Conservation (phyloP, 2,329 filamentous ascomycete species). For the Drechmeria coniospora region DNA sequence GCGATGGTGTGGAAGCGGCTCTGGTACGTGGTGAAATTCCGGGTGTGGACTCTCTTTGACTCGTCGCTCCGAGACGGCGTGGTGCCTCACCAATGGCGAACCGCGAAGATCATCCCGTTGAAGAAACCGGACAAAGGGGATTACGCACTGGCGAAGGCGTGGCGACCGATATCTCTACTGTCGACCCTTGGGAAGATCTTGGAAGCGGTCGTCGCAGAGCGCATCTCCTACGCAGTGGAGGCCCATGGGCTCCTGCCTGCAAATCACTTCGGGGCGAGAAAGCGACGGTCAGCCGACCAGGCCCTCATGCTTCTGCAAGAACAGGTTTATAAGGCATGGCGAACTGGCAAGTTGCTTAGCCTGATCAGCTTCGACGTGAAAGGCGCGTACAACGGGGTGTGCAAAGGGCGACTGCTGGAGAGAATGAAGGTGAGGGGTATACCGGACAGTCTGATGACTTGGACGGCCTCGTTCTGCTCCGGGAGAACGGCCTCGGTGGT, state of each 20-base stretch:
- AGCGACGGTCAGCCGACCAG: constrained; percentile 5
- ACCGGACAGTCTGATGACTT: constrained; percentile 5
- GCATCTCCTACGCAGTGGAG: constrained; percentile 3
- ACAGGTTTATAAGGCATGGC: constrained; percentile 1
- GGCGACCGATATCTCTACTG: constrained; percentile 12
- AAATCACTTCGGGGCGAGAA: constrained; percentile 5
- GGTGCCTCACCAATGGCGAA: constrained; percentile 6
- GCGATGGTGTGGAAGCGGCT: constrained; percentile 5
- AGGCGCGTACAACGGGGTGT: constrained; percentile 23
- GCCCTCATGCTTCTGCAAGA: constrained; percentile 4
- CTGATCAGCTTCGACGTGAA: constrained; percentile 23
- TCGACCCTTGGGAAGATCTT: constrained; percentile 11
- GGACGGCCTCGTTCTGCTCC: constrained; percentile 3
- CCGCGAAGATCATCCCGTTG: constrained; percentile 1
- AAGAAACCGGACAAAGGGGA: constrained; percentile 8
- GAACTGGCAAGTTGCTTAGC: constrained; percentile 12
- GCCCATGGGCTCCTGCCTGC: constrained; percentile 4
- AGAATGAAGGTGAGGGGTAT: constrained; percentile 9
- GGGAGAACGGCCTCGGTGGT: not conserved
- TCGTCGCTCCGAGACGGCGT: not conserved
- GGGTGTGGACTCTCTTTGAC: not conserved
- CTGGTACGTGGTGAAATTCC: constrained; percentile 2
- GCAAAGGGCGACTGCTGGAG: constrained; percentile 12
- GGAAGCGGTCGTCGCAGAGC: constrained; percentile 3
- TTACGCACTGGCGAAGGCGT: constrained; percentile 12